Percentiles rank a stretch among this genome's conserved stretches.
phyloP scores from a whole-genome alignment of 176 grass and related monocot genomes.

The Typha latifolia region DNA sequence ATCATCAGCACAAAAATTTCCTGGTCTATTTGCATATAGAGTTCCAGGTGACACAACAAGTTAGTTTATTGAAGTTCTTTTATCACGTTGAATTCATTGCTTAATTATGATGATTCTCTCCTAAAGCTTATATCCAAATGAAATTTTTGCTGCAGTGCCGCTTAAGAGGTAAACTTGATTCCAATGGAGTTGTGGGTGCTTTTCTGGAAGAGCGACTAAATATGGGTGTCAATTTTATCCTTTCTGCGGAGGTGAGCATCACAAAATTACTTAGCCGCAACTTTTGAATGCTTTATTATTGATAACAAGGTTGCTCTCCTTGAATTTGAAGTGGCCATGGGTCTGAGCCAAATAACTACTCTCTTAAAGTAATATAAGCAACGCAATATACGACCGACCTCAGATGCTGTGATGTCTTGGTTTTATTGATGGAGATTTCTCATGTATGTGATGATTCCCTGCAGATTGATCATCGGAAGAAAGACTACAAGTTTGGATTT shows the following conservation, averaged over 20 bases:
- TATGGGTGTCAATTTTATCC: constrained; percentile 30
- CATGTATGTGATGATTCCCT: constrained; percentile 16
- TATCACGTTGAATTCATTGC: background rate
- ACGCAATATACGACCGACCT: no score
- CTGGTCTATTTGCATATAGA: no score
- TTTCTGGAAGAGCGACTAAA: constrained; percentile 49
- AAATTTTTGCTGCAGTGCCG: constrained; percentile 39
- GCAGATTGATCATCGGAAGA: constrained; percentile 81
- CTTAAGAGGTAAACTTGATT: constrained; percentile 68
- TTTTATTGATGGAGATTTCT: background rate
- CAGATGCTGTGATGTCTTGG: background rate
- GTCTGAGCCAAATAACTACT: no score
- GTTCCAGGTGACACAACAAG: no score
- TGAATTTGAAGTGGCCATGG: background rate
- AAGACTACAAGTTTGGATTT: constrained; percentile 71
- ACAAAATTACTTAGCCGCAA: background rate
- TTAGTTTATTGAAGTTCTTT: background rate
- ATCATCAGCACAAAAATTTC: no score
- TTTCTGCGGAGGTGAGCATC: constrained; percentile 73
- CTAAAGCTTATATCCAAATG: background rate
- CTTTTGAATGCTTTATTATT: constrained; percentile 3
- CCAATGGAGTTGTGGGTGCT: constrained; percentile 45
- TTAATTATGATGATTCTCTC: background rate
- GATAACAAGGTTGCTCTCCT: background rate
- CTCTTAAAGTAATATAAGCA: no score